Base-by-base conservation (phyloP, 768 basidiomycete genomes). In the Auriscalpium orientale region DNA sequence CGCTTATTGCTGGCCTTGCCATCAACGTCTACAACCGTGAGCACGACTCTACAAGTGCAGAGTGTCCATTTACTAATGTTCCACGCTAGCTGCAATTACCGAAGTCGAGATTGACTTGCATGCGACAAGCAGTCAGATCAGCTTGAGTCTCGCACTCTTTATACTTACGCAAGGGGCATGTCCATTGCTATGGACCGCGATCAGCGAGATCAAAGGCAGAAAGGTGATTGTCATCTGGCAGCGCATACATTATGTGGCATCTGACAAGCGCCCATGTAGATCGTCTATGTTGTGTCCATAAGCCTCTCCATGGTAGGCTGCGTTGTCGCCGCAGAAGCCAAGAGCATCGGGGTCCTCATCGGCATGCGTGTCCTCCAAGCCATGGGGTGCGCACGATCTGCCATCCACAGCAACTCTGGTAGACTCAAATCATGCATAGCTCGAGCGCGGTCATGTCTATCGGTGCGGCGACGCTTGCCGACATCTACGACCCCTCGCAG, bases 391-490 rank as follows among this genome's bases (percentile, higher is more conserved):
- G 75, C 62, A 52, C 40, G 5, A 49, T 57, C 46, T 22, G n/a
- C 15, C 44, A 20, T 9, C 20, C 21, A 34, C 49, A 20, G 33
- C 59, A 62, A 36, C 16, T 48, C 46, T 49, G 51, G 44, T 63
- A 45, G 60, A 56, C 61, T 65, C 55, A 56, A 53, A 8, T 36
- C 21, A 52, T 35, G 38, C 10, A 38, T 43, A 57, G 56, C 46
- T 84, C 83, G 4, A 80, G 83, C 49, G 84, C 85, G 9, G 83
- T 85, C 11, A 76, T 87, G 44, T 67, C 84, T 0, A 82, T 91
- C 53, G 91, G 89, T 5, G 86, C 87, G 0, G 88, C 85, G 13
- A 87, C 88, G 4, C 71, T 91, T 3, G 87, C 87, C 1, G 89
- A 91, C 65, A 84, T 91, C 4, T 91, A 81, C 61, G 87, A 89